These are phyloP conservation scores for Hippophae gyantsensis DNA, from an alignment of 306 rosid genomes.

Conservation along the genomic window DNA sequence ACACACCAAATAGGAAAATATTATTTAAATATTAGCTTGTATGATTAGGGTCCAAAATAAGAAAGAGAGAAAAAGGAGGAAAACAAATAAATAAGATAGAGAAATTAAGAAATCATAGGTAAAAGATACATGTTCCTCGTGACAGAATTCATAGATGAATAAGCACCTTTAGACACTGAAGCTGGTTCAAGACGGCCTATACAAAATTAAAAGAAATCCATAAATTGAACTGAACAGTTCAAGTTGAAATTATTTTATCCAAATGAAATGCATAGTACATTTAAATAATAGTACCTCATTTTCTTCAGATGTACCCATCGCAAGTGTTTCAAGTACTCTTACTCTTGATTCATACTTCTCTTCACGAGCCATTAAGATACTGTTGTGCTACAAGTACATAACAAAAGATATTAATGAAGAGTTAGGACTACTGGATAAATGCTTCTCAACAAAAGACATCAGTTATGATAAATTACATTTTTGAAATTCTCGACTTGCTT, in stretches of 20 bases:
- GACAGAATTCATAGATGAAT: conserved; percentile 15
- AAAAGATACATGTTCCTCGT: background rate
- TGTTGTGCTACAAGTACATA: conserved; percentile 57
- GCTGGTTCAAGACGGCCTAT: conserved; percentile 64
- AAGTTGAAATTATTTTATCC: background rate
- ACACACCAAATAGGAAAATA: too few relatives aligned
- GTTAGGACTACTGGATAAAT: conserved; percentile 14
- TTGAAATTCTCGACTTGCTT: conserved; percentile 61
- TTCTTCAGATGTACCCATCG: conserved; percentile 67
- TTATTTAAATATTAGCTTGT: too few relatives aligned
- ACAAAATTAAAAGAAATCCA: conserved; percentile 16
- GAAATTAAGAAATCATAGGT: too few relatives aligned
- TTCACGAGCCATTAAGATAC: conserved; percentile 65
- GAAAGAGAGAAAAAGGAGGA: too few relatives aligned
- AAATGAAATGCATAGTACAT: conserved; percentile 9
- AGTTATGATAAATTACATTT: conserved; percentile 39
- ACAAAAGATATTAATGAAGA: conserved; percentile 22
- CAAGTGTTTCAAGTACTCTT: conserved; percentile 72
- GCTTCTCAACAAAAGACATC: background rate
- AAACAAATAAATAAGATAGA: too few relatives aligned
- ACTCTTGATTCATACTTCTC: conserved; percentile 67
- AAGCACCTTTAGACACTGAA: conserved; percentile 74
- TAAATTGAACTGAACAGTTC: conserved; percentile 9
- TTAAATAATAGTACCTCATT: conserved; percentile 45
- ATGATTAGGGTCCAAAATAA: too few relatives aligned